Evolutionary conservation across 2,329 filamentous ascomycete species (phyloP), one percentile per base, ranked within the genome.

Genomic region (Pseudocercospora cruenta): DNA sequence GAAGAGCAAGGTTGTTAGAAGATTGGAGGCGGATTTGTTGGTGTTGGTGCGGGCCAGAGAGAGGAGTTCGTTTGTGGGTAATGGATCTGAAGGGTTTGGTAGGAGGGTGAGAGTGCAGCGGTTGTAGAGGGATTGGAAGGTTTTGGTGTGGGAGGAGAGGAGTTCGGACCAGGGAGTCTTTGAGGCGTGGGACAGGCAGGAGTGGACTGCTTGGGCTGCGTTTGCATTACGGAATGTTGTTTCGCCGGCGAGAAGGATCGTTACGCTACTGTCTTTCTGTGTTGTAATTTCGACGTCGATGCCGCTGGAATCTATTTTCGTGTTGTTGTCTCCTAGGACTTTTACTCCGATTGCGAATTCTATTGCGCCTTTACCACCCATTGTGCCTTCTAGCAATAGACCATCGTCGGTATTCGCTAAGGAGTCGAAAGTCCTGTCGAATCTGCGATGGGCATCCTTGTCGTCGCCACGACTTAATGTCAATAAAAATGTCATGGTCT

Each of bases 1-100:
- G 66, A 87, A 86, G 4, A 86, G 79, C 0, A 87, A 76, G 1
- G 77, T 78, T 58, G 87, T 83, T 1, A 88, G 74, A 33, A 81
- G 86, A 0, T 31, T 62, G 61, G 39, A 43, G 16, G 39, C n/a
- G 16, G 39, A n/a, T 51, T 19, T 16, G 55, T 28, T 49, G 45
- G 63, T 84, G 47, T 14, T 16, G 19, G 47, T 22, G 9, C 47
- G 21, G 4, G 47, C 47, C 9, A 12, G 19, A 4, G 4, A 1
- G 4, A 51, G 21, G 47, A 21, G 47, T 1, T 22, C 10, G 45
- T 24, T 26, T 51, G 47, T 51, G 6, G 47, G 47, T 1, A 0
- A 9, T 3, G 2, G 8, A 6, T 14, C n/a, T n/a, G 19, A 12
- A 12, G 8, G 47, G 22, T 9, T 26, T 12, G 10, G 10, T 0